Conservation (phyloP, 495 filamentous ascomycete species). For the Glonium stellatum region DNA sequence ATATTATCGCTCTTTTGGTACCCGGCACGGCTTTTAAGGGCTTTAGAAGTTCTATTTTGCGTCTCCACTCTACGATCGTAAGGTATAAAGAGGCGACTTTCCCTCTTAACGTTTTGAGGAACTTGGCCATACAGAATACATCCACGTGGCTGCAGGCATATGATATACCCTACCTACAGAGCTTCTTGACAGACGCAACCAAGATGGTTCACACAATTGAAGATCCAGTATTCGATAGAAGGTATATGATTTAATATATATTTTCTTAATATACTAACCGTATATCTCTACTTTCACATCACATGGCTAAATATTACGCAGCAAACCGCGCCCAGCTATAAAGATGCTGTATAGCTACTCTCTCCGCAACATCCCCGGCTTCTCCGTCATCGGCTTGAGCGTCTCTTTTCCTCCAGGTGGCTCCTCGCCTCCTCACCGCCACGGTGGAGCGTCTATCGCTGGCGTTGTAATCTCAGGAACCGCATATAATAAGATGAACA, state of each 20-base stretch:
- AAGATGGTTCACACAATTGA: slow-evolving; percentile 2
- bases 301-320: neutral
- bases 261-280: neutral
- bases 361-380: slow-evolving; percentile 35
- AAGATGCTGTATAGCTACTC: slow-evolving; percentile 32
- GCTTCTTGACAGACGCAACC: neutral
- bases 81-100: no score
- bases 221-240: slow-evolving; percentile 12
- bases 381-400: slow-evolving; percentile 32
- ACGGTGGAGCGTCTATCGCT: slow-evolving; percentile 36
- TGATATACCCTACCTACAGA: no score
- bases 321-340: slow-evolving; percentile 31
- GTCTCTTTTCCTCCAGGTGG: slow-evolving; percentile 39
- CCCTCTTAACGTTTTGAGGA: no score
- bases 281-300: neutral
- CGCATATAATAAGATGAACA: slow-evolving; percentile 41
- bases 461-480: slow-evolving; percentile 35
- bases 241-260: slow-evolving; percentile 13
- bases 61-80: no score
- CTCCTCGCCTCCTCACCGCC: slow-evolving; percentile 41
- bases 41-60: no score
- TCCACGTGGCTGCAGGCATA: no score
- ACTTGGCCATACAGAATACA: no score
- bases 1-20: no score
- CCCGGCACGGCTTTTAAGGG: no score